Conservation (phyloP, 2,329 filamentous ascomycete species). For the Ceratocystis cubensis region DNA sequence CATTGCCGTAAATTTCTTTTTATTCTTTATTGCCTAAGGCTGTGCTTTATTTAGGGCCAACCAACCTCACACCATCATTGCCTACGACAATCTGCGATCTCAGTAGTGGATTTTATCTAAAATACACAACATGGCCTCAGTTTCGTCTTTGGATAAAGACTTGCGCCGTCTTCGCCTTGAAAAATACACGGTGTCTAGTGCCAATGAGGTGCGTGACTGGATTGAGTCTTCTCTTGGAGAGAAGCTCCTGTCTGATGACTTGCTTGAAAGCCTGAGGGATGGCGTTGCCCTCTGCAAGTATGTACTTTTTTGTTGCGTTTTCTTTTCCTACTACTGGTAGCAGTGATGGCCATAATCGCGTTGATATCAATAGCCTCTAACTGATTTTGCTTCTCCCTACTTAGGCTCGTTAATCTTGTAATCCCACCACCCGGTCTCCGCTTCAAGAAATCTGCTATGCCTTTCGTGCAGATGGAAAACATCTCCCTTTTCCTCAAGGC, state of each 20-base stretch:
- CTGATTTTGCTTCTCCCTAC: background rate
- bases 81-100: background rate
- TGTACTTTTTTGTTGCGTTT: constrained; percentile 25
- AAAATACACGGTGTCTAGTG: constrained; percentile 82
- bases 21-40: too few species aligned
- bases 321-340: too few species aligned
- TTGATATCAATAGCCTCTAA: background rate
- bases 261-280: constrained; percentile 79
- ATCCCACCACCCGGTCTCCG: constrained; percentile 66
- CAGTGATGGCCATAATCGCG: background rate
- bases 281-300: constrained; percentile 88
- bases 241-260: constrained; percentile 56
- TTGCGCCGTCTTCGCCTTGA: constrained; percentile 84
- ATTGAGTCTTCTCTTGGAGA: constrained; percentile 72
- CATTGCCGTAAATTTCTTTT: too few species aligned
- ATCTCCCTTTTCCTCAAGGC: constrained; percentile 90
- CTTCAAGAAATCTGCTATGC: constrained; percentile 88
- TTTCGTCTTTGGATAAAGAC: constrained; percentile 87
- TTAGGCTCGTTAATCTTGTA: constrained; percentile 69
- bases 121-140: constrained; percentile 62
- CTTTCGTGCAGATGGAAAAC: constrained; percentile 99
- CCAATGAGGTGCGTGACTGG: constrained; percentile 73
- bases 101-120: too few species aligned
- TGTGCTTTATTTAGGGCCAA: too few species aligned
- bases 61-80: background rate